Base-by-base conservation (phyloP, 257 asterid genomes). In the Capsicum pubescens region DNA sequence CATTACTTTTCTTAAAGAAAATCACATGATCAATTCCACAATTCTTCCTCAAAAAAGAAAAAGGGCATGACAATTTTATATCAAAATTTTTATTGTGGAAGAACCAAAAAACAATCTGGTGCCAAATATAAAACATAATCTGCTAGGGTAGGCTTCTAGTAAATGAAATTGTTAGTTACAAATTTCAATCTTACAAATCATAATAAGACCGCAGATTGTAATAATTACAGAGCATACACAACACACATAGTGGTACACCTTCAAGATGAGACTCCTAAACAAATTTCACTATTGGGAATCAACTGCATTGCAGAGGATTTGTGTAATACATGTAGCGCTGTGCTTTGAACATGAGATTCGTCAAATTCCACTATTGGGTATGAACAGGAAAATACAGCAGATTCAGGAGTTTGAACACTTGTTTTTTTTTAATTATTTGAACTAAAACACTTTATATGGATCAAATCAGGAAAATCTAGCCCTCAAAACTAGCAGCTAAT, bases 181-280 rank as follows among this genome's bases (percentile, higher is more conserved):
- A 14, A 67, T 67, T 68, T 69, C 54, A 69, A 15, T 52, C 48
- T 26, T 54, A 9, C 8, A 77, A 52, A 77, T 54, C 82, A 10
- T 74, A 77, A 77, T 76, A 76, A 76, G 17, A 76, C 63, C 48
- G 14, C 48, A 52, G 48, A 52, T 21, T 19, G 19, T 26, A 13
- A 76, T 77, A 77, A 54, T 14, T 77, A 26, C 64, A 77, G 48
- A 77, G 63, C n/a, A 52, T 76, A 7, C 81, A 76, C 19, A 74
- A 50, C 15, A 70, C 81, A 74, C 81, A 76, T 8, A 21, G 21
- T 54, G 42, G 46, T 76, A 21, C 13, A 50, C 63, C 63, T 76
- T 17, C 59, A 52, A 76, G 4, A 13, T 21, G 42, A 76, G 81
- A 52, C 26, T 76, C 81, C 21, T 8, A 76, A 76, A 76, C 48